These are phyloP conservation scores for Pisolithus microcarpus DNA, from an alignment of 768 basidiomycete species.

Conservation along the genomic window DNA sequence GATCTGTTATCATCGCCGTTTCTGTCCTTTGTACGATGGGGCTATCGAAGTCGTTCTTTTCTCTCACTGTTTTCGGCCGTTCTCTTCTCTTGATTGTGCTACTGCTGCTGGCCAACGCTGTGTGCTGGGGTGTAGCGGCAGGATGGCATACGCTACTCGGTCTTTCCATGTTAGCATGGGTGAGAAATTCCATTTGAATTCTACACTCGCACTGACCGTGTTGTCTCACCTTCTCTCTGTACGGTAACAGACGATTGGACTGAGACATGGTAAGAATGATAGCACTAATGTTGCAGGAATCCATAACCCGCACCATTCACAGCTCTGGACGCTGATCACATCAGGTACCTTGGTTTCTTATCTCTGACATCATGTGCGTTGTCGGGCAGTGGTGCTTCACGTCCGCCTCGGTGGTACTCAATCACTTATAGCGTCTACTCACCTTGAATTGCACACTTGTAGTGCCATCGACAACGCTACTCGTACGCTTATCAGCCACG, in stretches of 20 bases:
- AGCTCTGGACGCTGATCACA: constrained; percentile 88
- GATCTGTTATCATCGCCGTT: neutral
- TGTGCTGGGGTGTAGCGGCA: constrained; percentile 66
- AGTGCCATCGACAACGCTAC: constrained; percentile 90
- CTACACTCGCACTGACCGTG: neutral
- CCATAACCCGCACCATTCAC: neutral
- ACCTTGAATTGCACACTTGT: too few species aligned
- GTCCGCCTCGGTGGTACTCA: too few species aligned
- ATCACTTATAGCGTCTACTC: too few species aligned
- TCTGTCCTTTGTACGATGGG: neutral
- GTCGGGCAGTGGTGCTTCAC: too few species aligned
- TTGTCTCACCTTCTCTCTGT: neutral
- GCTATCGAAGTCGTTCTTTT: neutral
- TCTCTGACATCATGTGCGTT: neutral
- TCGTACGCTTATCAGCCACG: constrained; percentile 63
- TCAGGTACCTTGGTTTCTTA: constrained; percentile 49
- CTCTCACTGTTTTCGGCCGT: constrained; percentile 60
- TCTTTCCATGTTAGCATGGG: constrained; percentile 79
- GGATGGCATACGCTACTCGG: constrained; percentile 46
- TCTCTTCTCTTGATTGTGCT: constrained; percentile 51
- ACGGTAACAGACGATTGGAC: constrained; percentile 57
- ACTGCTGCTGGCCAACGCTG: constrained; percentile 56
- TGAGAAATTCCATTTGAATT: constrained; percentile 24
- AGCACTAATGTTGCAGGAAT: neutral
- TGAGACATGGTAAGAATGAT: constrained; percentile 60